Conservation (phyloP, 2,329 filamentous ascomycete genomes). For the Penicillium sp. region DNA sequence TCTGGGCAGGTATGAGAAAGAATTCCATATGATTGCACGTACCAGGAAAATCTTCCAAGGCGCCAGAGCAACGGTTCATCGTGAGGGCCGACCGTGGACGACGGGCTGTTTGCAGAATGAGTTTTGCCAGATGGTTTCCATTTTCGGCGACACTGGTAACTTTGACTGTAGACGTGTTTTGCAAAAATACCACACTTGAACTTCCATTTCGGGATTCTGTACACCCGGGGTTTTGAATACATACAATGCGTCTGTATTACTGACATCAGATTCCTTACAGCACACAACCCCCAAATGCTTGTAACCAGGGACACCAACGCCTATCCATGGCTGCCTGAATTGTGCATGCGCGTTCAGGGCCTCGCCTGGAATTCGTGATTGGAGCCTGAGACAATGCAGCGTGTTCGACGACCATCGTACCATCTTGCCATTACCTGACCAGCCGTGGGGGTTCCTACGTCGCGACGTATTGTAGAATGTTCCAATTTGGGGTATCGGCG, state of each 20-base stretch:
- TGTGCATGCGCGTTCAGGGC: constrained; percentile 13
- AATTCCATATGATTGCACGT: constrained; percentile 13
- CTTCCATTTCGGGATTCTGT: background rate
- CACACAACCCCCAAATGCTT: background rate
- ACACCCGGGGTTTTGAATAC: background rate
- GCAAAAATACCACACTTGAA: background rate
- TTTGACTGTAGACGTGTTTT: background rate
- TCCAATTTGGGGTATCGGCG: background rate
- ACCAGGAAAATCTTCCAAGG: background rate
- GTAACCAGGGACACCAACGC: background rate
- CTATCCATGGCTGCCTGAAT: constrained; percentile 24
- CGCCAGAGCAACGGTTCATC: constrained; percentile 3
- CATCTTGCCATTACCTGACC: background rate
- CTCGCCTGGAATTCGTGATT: constrained; percentile 9
- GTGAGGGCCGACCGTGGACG: constrained; percentile 10
- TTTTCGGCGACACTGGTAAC: constrained; percentile 1
- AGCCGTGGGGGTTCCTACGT: background rate
- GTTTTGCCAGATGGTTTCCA: constrained; percentile 1
- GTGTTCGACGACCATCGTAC: background rate
- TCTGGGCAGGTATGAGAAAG: background rate
- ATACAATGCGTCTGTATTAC: background rate
- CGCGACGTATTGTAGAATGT: background rate
- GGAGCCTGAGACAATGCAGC: constrained; percentile 4
- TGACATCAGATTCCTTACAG: background rate
- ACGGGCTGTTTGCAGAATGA: constrained; percentile 14